Evolutionary conservation across 768 basidiomycete genomes (phyloP).

Genomic region (Phanerochaete carnosa): DNA sequence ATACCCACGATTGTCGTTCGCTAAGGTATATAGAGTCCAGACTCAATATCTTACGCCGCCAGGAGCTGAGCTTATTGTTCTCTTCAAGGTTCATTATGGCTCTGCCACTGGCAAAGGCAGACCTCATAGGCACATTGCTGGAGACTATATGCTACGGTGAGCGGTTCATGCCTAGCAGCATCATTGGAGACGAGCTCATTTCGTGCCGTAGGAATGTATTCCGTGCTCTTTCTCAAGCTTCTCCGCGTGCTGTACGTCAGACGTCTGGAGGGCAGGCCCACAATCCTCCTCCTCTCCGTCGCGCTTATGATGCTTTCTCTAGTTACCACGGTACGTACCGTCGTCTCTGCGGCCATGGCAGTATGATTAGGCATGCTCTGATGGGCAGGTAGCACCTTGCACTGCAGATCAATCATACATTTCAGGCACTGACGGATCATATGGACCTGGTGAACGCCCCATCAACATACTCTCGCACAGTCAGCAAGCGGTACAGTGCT

Average conservation of each 20-base stretch:
- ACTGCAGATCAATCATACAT: constrained; percentile 20
- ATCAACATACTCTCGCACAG: constrained; percentile 18
- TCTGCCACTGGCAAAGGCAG: too few species aligned
- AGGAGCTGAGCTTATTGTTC: too few species aligned
- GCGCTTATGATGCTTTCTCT: constrained; percentile 8
- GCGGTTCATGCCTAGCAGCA: too few species aligned
- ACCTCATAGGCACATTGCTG: too few species aligned
- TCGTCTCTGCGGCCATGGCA: not conserved
- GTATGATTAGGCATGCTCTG: not conserved
- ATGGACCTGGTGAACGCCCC: constrained; percentile 14
- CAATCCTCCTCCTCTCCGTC: constrained; percentile 3
- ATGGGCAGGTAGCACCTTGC: constrained; percentile 17
- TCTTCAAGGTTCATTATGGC: too few species aligned
- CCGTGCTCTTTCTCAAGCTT: constrained; percentile 2
- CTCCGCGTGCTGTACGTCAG: constrained; percentile 2
- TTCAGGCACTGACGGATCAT: constrained; percentile 22
- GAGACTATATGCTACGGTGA: too few species aligned
- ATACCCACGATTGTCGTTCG: too few species aligned
- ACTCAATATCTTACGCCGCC: too few species aligned
- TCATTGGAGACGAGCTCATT: too few species aligned
- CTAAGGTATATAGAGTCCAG: too few species aligned
- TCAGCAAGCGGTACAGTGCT: constrained; percentile 18
- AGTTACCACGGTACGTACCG: constrained; percentile 15
- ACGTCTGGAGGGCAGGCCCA: not conserved
- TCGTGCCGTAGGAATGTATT: constrained; percentile 7